A percentile compares a stretch with the other conserved stretches of the same genome.
phyloP scores from a whole-genome alignment of 305 asterid genomes.

The Ilex paraguariensis region DNA sequence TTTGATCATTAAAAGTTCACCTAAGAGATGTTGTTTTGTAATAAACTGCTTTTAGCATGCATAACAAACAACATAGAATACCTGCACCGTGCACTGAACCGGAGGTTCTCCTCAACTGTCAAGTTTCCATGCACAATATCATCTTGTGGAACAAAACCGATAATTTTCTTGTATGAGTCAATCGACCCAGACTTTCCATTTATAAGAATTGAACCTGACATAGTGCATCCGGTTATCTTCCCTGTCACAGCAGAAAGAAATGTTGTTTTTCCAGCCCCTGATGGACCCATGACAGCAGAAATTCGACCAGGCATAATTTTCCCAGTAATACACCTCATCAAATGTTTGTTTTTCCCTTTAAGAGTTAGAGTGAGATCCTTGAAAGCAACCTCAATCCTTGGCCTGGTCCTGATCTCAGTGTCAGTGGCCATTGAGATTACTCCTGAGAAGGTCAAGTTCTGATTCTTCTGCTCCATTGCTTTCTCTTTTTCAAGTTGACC shows the following conservation, averaged over 20 bases:
- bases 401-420: conserved; percentile 69
- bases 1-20: not conserved
- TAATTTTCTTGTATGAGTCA: conserved; percentile 77
- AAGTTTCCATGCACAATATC: conserved; percentile 97
- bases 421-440: conserved; percentile 85
- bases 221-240: conserved; percentile 64
- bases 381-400: conserved; percentile 81
- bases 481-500: conserved; percentile 99
- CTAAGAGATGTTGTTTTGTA: not conserved
- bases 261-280: conserved; percentile 98
- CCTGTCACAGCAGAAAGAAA: conserved; percentile 96
- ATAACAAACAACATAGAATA: conserved; percentile 18
- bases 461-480: conserved; percentile 82
- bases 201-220: conserved; percentile 79
- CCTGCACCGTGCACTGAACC: conserved; percentile 99
- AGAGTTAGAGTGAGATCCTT: conserved; percentile 88
- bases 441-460: conserved; percentile 91
- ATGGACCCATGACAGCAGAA: conserved; percentile 99
- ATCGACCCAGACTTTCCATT: conserved; percentile 84
- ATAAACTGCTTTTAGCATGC: conserved; percentile 15
- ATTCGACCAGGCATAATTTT: conserved; percentile 80
- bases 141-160: conserved; percentile 98
- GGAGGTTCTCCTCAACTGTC: conserved; percentile 95
- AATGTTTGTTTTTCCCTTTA: conserved; percentile 68
- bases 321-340: conserved; percentile 93